phyloP scores from a whole-genome alignment of 306 rosid genomes.

The Vicia faba region DNA sequence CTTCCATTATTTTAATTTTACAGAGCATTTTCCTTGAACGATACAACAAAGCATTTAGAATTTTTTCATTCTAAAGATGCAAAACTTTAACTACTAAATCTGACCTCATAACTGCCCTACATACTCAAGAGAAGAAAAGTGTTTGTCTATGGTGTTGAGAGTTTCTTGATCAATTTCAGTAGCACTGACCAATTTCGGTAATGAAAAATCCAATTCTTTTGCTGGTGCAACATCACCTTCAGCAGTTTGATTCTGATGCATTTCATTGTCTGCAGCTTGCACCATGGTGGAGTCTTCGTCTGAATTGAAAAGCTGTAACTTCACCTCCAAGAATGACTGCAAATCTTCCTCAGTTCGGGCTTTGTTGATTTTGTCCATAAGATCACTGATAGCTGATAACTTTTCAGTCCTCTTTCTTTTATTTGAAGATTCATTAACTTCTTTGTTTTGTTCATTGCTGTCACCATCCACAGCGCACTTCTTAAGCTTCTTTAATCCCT shows the following conservation, averaged over 20 bases:
- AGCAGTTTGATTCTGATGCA: constrained; percentile 39
- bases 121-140: constrained; percentile 67
- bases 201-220: constrained; percentile 24
- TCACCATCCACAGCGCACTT: constrained; percentile 44
- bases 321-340: constrained; percentile 67
- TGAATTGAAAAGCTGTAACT: constrained; percentile 58
- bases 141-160: constrained; percentile 58
- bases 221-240: constrained; percentile 20
- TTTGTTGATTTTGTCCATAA: constrained; percentile 78
- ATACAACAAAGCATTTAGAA: constrained; percentile 26
- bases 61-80: constrained; percentile 26
- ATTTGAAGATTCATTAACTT: constrained; percentile 50
- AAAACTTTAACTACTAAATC: constrained; percentile 11
- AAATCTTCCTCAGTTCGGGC: constrained; percentile 91
- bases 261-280: constrained; percentile 47
- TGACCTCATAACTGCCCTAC: constrained; percentile 61
- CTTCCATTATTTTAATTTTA: constrained; percentile 20
- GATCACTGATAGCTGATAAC: constrained; percentile 63
- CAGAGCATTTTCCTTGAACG: constrained; percentile 24
- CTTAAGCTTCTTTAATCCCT: constrained; percentile 65
- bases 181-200: constrained; percentile 4
- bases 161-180: constrained; percentile 43
- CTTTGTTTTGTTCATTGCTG: constrained; percentile 48
- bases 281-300: constrained; percentile 38
- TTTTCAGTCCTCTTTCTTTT: constrained; percentile 51